Conservation (phyloP, 495 filamentous ascomycete genomes). For the Bryoglossum gracile region DNA sequence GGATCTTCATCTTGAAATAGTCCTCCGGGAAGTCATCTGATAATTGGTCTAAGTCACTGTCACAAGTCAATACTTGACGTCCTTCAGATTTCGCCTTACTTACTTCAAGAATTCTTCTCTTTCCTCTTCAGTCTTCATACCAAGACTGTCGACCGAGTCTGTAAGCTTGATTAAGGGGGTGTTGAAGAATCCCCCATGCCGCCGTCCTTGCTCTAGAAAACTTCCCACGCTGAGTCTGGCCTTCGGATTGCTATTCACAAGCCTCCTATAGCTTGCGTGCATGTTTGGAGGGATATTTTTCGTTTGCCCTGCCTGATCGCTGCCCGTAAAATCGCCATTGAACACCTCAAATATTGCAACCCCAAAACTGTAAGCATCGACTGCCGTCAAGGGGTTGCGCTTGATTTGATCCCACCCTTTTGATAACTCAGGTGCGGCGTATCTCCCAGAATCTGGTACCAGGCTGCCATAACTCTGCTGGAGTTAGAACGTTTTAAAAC, state of each 20-base stretch:
- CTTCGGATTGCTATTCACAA: slow-evolving; percentile 84
- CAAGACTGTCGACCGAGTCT: slow-evolving; percentile 85
- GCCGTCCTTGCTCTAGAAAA: slow-evolving; percentile 84
- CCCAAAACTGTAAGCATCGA: slow-evolving; percentile 83
- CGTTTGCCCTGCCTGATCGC: slow-evolving; percentile 72
- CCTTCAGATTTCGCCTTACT: slow-evolving; percentile 19
- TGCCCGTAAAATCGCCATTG: slow-evolving; percentile 67
- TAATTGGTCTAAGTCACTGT: slow-evolving; percentile 76
- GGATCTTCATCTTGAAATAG: slow-evolving; percentile 93
- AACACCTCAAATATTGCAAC: slow-evolving; percentile 84
- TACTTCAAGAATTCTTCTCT: slow-evolving; percentile 80
- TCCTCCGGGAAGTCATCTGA: slow-evolving; percentile 94
- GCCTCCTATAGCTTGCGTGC: slow-evolving; percentile 80
- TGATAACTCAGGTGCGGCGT: slow-evolving; percentile 76
- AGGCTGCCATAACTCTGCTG: slow-evolving; percentile 74
- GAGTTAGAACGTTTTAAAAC: too few species aligned
- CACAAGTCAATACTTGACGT: background rate
- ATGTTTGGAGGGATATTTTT: slow-evolving; percentile 83
- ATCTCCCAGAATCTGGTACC: slow-evolving; percentile 73
- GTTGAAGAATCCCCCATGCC: slow-evolving; percentile 81
- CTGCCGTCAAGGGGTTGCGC: slow-evolving; percentile 68
- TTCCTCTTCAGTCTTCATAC: slow-evolving; percentile 77
- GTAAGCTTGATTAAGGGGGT: slow-evolving; percentile 84
- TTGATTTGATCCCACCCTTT: slow-evolving; percentile 89
- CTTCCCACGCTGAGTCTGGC: slow-evolving; percentile 72